Conservation (phyloP, 371 early-diverging fungal species). For the Mucor indicus region DNA sequence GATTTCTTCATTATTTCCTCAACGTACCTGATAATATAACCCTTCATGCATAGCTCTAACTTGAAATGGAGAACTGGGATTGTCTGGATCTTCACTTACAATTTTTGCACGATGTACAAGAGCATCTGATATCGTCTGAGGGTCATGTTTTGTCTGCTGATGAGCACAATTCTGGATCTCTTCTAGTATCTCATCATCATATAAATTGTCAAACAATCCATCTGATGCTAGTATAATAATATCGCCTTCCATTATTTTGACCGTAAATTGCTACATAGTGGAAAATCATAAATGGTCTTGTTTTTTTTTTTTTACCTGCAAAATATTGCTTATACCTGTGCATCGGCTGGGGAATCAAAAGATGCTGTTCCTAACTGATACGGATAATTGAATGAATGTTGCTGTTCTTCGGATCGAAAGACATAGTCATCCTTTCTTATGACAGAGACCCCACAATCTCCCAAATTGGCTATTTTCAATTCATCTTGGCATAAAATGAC, state of each 20-base stretch:
- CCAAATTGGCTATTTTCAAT: constrained; percentile 86
- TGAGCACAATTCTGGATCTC: constrained; percentile 42
- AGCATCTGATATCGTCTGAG: constrained; percentile 69
- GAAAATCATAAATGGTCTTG: neutral
- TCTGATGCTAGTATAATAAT: constrained; percentile 73
- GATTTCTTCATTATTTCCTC: too few relatives aligned
- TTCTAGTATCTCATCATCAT: constrained; percentile 73
- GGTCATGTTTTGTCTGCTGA: constrained; percentile 32
- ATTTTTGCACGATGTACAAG: constrained; percentile 69
- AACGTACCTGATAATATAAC: constrained; percentile 50
- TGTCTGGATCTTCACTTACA: constrained; percentile 72
- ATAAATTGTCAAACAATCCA: constrained; percentile 79
- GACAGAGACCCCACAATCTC: constrained; percentile 87
- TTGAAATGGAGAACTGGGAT: constrained; percentile 80
- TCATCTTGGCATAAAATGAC: constrained; percentile 86
- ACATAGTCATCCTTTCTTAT: constrained; percentile 80
- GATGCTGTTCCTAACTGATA: constrained; percentile 71
- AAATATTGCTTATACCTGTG: constrained; percentile 45
- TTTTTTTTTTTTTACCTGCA: neutral
- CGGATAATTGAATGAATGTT: constrained; percentile 79
- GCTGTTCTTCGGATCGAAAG: constrained; percentile 87
- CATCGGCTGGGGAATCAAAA: constrained; percentile 60
- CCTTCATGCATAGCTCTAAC: constrained; percentile 72
- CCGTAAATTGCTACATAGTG: constrained; percentile 43
- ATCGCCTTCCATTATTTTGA: constrained; percentile 76